These are phyloP conservation scores for Talaromyces verruculosus DNA, from an alignment of 2,329 filamentous ascomycete genomes.

Conservation along the genomic window DNA sequence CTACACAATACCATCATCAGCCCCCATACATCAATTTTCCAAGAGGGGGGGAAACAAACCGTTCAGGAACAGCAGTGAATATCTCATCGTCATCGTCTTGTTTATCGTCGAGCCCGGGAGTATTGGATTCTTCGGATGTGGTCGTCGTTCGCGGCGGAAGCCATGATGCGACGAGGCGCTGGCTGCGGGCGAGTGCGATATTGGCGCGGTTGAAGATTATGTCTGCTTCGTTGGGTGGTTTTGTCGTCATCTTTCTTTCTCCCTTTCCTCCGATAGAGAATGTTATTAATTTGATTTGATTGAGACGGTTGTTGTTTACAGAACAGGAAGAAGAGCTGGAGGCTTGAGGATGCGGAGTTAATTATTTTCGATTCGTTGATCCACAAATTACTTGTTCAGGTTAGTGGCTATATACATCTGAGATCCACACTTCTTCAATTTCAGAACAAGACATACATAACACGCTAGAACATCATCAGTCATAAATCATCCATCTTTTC, in stretches of 20 bases:
- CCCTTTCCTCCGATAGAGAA: too few species aligned
- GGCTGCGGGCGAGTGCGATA: slow-evolving; percentile 54
- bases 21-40: neutral
- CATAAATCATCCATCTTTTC: neutral
- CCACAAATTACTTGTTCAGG: slow-evolving; percentile 14
- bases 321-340: neutral
- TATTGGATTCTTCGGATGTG: slow-evolving; percentile 35
- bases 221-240: slow-evolving; percentile 45
- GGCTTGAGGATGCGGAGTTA: neutral
- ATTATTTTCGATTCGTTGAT: neutral
- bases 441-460: too few species aligned
- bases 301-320: neutral
- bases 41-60: slow-evolving; percentile 40
- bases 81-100: slow-evolving; percentile 51
- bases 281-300: neutral
- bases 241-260: slow-evolving; percentile 20
- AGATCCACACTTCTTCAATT: neutral
- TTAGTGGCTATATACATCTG: neutral
- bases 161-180: slow-evolving; percentile 58
- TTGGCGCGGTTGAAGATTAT: slow-evolving; percentile 57
- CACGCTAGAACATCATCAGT: slow-evolving; percentile 11
- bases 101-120: slow-evolving; percentile 35
- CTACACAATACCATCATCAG: slow-evolving; percentile 29
- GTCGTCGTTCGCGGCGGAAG: slow-evolving; percentile 48
- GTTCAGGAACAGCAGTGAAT: slow-evolving; percentile 55